Percentiles rank a stretch among this genome's conserved stretches.
phyloP scores from a whole-genome alignment of 441 rosid genomes.

The Corymbia citriodora region DNA sequence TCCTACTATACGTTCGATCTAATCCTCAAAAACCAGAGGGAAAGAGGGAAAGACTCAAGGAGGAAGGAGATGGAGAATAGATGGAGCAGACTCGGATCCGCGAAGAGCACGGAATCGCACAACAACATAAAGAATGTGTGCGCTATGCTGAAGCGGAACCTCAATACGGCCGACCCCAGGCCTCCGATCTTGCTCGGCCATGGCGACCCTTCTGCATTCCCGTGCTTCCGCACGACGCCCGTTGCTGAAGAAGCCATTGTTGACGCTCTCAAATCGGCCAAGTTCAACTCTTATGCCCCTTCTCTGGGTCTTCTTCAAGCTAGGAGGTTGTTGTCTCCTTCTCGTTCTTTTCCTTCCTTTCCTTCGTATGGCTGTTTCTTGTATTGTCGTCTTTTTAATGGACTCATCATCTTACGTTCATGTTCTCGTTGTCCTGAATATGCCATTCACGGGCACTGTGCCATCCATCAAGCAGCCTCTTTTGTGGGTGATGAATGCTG shows the following conservation, averaged over 20 bases:
- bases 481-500: background rate
- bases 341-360: background rate
- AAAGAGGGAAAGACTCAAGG: background rate
- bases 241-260: conserved; percentile 36
- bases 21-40: background rate
- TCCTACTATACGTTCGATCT: background rate
- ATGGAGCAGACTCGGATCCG: background rate
- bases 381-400: background rate
- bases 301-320: conserved; percentile 34
- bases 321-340: conserved; percentile 18
- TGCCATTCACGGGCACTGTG: background rate
- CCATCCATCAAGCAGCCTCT: background rate
- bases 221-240: conserved; percentile 33
- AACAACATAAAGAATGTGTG: background rate
- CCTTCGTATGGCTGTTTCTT: background rate
- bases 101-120: background rate
- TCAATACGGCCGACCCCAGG: conserved; percentile 19
- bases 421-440: background rate
- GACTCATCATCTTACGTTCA: background rate
- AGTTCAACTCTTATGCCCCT: conserved; percentile 37
- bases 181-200: conserved; percentile 33
- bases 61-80: background rate
- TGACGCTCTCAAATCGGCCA: conserved; percentile 32
- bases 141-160: conserved; percentile 6
- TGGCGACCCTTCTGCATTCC: conserved; percentile 53